Conservation (phyloP, 164 flowering plant species). For the Dillenia suffruticosa region DNA sequence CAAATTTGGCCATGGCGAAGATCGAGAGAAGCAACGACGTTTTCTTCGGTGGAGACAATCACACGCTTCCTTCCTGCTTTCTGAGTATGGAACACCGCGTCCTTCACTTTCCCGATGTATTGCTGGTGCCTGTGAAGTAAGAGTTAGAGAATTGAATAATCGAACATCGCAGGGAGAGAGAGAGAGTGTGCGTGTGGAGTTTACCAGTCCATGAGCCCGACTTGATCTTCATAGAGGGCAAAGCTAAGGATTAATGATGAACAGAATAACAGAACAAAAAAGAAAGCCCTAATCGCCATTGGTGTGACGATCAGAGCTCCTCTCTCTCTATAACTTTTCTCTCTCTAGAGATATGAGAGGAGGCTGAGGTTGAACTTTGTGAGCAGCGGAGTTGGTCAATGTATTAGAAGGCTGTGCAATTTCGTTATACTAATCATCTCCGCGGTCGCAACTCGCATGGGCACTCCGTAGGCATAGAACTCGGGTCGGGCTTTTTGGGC, state of each 20-base stretch:
- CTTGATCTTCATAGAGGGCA: conserved; percentile 87
- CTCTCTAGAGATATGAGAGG: no score
- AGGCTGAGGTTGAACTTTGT: no score
- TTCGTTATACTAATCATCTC: no score
- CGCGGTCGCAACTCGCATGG: no score
- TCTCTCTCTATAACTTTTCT: background rate
- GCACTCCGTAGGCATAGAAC: no score
- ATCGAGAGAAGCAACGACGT: conserved; percentile 92
- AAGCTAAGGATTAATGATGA: conserved; percentile 21
- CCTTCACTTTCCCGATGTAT: conserved; percentile 90
- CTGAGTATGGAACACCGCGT: conserved; percentile 89
- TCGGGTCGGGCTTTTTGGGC: no score
- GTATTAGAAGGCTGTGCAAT: no score
- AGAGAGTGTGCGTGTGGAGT: background rate
- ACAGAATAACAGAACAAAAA: conserved; percentile 28
- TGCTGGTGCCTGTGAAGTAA: conserved; percentile 65
- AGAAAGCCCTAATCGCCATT: conserved; percentile 54
- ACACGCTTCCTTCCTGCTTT: conserved; percentile 92
- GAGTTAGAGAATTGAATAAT: conserved; percentile 1
- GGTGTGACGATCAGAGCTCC: conserved; percentile 27
- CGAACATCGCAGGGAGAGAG: background rate
- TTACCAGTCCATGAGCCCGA: conserved; percentile 90
- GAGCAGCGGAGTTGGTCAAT: no score
- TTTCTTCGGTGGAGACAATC: conserved; percentile 88
- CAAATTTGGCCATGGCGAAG: conserved; percentile 91